Base-by-base conservation (phyloP, 2,329 filamentous ascomycete genomes). In the Eutypella sp. region DNA sequence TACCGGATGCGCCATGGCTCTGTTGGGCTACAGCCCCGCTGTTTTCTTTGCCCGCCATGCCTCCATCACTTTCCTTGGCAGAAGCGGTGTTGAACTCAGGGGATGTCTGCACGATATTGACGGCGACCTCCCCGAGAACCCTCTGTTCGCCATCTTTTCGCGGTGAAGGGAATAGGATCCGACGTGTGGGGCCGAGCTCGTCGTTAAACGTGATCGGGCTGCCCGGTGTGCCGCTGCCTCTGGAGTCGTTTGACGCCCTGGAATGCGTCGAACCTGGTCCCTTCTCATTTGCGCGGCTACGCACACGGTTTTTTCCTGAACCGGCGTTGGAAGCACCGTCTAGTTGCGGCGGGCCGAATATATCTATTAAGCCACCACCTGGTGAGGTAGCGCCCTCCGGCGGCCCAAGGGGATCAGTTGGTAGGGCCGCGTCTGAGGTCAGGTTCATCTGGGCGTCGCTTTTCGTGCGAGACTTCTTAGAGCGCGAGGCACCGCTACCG, bases 151-250 rank as follows among this genome's bases (percentile, higher is more conserved):
- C 79, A 24, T 81, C 78, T 53, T 85, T 85, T 37, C 82, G 76
- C 2, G 87, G 87, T 0, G 86, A 90, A 1, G 88, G 85, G 58
- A 93, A 93, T 1, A 93, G 72, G 2, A 91, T 66, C 47, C 89
- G 76, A 49, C 85, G 76, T 1, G 85, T 90, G 42, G 62, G 67
- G 27, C 78, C 79, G 41, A 78, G 67, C 27, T 75, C 72, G 34
- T 77, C 70, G 27, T 75, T 73, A 5, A 78, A 53, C 23, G 73
- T 68, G 27, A 84, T 79, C 15, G 81, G 80, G 54, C 75, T 82
- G 41, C 76, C 67, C 15, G 71, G 74, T 24, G 76, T 79, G 39
- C 79, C 81, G 48, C 70, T 76, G 24, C 71, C 75, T 53, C 71
- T 65, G n/a, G 78, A 79, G 52, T 77, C 74, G n/a, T 71, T 72